Evolutionary conservation across 2,329 filamentous ascomycete genomes (phyloP), one percentile per base, ranked within the genome.

Genomic region (Thyridium curvatum): DNA sequence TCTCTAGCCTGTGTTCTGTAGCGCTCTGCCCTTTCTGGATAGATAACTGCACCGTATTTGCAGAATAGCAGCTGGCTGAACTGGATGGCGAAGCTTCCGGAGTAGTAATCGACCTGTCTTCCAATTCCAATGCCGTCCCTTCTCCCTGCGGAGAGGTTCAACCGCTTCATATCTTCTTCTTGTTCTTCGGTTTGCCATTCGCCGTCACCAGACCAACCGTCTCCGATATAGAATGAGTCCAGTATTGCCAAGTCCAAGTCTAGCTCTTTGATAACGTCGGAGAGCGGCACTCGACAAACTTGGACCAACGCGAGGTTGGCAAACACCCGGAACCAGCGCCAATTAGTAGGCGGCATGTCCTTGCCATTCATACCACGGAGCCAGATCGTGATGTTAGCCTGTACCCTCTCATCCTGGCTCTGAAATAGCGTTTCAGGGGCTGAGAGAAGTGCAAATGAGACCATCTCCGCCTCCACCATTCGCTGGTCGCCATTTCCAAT

Each of bases 401-500:
- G 21, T 4, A 55, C 51, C 38, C 1, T 41, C 29, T n/a, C 36
- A 5, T 36, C 8, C 30, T 6, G 67, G 46, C 0, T 49, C 46
- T 14, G 26, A 9, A 53, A 54, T 43, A 69, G 64, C 3, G 54
- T 47, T 4, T 56, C 47, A 2, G 71, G 69, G 0, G 67, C 64
- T 3, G 57, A 51, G 1, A 75, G 54, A 2, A 76, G 52, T 0
- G 69, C 68, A 46, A 67, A 72, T 0, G 68, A 62, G 4, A 75
- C 59, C 18, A 69, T 67, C 46, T 75, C 71, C 31, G 69, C 64
- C 45, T 76, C 72, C 0, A 75, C 72, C 71, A 75, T 76, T 2
- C 69, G 52, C 46, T 76, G 72, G 35, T 75, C 70, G 15, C 58
- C 58, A 4, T 69, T 49, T 0, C 56, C 52, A 2, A 74, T 60